These are phyloP conservation scores for Diaporthe humulicola DNA, from an alignment of 2,329 filamentous ascomycete genomes.

Conservation along the genomic window DNA sequence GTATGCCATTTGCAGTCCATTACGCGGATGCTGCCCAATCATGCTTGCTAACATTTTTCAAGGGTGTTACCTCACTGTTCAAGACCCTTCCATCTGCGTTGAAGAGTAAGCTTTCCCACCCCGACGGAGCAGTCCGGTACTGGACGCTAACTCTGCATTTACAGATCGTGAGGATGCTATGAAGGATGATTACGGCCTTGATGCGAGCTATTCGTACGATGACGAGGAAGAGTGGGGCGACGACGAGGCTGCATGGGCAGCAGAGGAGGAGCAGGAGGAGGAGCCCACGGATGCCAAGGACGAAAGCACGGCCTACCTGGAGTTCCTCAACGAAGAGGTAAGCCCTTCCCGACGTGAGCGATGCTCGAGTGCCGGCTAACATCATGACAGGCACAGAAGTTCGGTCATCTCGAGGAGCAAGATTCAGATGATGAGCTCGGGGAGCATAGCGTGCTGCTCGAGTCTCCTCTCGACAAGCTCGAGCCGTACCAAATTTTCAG, in stretches of 20 bases:
- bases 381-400: conserved; percentile 81
- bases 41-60: conserved; percentile 24
- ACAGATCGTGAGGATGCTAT: conserved; percentile 90
- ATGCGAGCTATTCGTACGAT: conserved; percentile 73
- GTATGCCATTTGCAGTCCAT: conserved; percentile 48
- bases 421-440: conserved; percentile 89
- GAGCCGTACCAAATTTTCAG: conserved; percentile 95
- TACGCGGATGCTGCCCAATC: neutral
- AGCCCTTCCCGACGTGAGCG: conserved; percentile 44
- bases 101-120: conserved; percentile 72
- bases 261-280: conserved; percentile 78
- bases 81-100: conserved; percentile 88
- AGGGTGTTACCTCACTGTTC: conserved; percentile 90
- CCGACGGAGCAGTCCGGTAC: rapidly evolving
- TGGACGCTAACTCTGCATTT: conserved; percentile 45
- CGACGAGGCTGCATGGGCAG: conserved; percentile 85
- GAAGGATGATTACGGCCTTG: conserved; percentile 85
- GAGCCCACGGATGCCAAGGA: conserved; percentile 79
- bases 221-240: conserved; percentile 87
- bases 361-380: conserved; percentile 42
- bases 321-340: conserved; percentile 94
- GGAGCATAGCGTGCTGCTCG: conserved; percentile 91
- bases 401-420: conserved; percentile 75
- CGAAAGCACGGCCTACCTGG: conserved; percentile 93
- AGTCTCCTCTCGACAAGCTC: conserved; percentile 94